A percentile compares a stretch with the other conserved stretches of the same genome.
These are phyloP conservation scores for Hymenoscyphus salicellus DNA, from an alignment of 2,329 filamentous ascomycete genomes.

Conservation along the genomic window DNA sequence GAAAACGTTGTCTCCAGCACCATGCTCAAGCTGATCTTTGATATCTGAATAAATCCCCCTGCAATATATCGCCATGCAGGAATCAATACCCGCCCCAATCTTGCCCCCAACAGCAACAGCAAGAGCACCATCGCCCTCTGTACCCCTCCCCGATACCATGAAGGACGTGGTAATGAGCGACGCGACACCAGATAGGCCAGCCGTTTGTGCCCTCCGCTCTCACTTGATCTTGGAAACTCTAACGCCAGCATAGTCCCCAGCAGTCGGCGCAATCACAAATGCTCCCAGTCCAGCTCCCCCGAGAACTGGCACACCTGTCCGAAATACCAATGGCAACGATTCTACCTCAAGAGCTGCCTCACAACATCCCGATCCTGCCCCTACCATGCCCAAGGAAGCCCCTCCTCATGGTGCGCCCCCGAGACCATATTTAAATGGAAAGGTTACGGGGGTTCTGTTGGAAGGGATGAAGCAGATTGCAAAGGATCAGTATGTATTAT, in stretches of 20 bases:
- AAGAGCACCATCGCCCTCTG: constrained; percentile 11
- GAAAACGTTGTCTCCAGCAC: not conserved
- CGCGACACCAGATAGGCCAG: constrained; percentile 24
- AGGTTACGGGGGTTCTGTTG: constrained; percentile 64
- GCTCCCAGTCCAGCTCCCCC: constrained; percentile 30
- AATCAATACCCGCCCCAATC: not conserved
- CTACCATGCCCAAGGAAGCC: constrained; percentile 57
- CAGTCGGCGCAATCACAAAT: constrained; percentile 23
- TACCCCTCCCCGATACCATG: constrained; percentile 14
- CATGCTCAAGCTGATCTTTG: not conserved
- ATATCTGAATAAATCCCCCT: not conserved
- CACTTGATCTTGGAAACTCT: constrained; percentile 11
- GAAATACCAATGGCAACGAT: constrained; percentile 38
- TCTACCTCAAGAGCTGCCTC: constrained; percentile 55
- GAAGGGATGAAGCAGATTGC: constrained; percentile 74
- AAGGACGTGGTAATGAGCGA: constrained; percentile 34
- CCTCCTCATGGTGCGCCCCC: constrained; percentile 65
- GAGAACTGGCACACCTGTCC: constrained; percentile 49
- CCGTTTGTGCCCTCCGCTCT: constrained; percentile 18
- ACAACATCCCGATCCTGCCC: constrained; percentile 51
- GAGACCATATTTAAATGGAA: constrained; percentile 68
- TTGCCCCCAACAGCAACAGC: not conserved
- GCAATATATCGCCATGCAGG: constrained; percentile 2
- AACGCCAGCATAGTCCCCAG: constrained; percentile 23
- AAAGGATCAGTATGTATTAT: constrained; percentile 61